Conservation (phyloP, 495 filamentous ascomycete genomes). For the Bacidia gigantensis region DNA sequence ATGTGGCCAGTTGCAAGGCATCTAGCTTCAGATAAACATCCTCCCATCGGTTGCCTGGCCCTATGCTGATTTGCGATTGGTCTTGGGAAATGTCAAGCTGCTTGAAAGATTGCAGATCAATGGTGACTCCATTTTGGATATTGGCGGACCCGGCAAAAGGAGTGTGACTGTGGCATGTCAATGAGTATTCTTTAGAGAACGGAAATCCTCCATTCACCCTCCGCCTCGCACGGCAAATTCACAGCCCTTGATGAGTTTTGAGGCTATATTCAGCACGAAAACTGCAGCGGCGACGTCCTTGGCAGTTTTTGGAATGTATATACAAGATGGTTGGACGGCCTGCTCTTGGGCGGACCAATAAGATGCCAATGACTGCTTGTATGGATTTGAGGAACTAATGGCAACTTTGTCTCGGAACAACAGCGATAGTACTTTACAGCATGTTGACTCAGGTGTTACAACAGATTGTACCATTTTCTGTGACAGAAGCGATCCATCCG, state of each 20-base stretch:
- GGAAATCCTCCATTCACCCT: slow-evolving; percentile 6
- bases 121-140: slow-evolving; percentile 21
- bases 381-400: neutral
- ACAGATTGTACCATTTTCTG: neutral
- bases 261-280: slow-evolving; percentile 10
- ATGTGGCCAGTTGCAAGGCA: slow-evolving; percentile 29
- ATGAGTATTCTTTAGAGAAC: too few species aligned
- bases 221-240: slow-evolving; percentile 9
- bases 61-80: slow-evolving; percentile 16
- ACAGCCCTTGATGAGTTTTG: neutral
- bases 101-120: slow-evolving; percentile 25
- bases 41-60: slow-evolving; percentile 35
- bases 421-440: neutral
- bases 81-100: slow-evolving; percentile 20
- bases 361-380: neutral
- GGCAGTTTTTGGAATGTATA: slow-evolving; percentile 21
- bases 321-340: slow-evolving; percentile 23
- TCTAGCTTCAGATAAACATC: slow-evolving; percentile 35
- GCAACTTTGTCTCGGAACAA: neutral
- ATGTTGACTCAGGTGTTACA: neutral
- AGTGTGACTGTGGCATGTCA: slow-evolving; percentile 5
- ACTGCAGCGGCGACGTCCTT: slow-evolving; percentile 21
- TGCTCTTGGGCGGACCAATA: slow-evolving; percentile 23
- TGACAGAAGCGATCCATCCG: neutral
- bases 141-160: slow-evolving; percentile 19